Percentiles rank a stretch among this genome's conserved stretches.
phyloP scores from a whole-genome alignment of 176 grass and related monocot species.

The Aegilops umbellulata region DNA sequence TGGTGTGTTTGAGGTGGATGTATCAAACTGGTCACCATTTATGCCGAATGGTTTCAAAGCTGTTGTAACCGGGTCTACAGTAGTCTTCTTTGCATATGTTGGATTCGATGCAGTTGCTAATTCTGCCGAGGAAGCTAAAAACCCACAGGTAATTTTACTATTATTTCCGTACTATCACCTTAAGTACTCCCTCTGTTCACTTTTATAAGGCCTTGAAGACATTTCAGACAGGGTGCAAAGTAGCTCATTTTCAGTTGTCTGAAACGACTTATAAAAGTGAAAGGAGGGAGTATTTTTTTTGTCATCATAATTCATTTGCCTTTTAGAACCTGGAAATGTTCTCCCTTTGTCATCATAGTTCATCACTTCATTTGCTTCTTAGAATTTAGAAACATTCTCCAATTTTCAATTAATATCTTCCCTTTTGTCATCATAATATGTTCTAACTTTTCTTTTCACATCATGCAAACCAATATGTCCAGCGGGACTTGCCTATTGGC shows the following conservation, averaged over 20 bases:
- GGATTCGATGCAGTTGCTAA: slow-evolving; percentile 99
- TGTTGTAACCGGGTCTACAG: slow-evolving; percentile 90
- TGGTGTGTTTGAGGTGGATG: slow-evolving; percentile 91
- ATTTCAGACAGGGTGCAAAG: too few relatives aligned
- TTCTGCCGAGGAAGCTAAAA: slow-evolving; percentile 97
- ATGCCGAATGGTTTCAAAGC: slow-evolving; percentile 88
- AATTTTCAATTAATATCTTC: background rate
- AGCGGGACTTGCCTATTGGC: slow-evolving; percentile 87
- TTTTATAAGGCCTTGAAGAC: too few relatives aligned
- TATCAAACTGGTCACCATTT: slow-evolving; percentile 98
- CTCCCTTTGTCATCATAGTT: background rate
- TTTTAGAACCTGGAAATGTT: background rate
- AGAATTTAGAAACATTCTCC: background rate
- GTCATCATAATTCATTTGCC: background rate
- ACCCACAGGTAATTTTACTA: slow-evolving; percentile 57
- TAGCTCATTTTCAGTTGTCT: too few relatives aligned
- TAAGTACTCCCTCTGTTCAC: too few relatives aligned
- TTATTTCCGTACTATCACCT: slow-evolving; percentile 7
- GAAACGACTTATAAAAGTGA: too few relatives aligned
- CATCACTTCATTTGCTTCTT: background rate
- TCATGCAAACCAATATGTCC: slow-evolving; percentile 15
- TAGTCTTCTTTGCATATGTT: slow-evolving; percentile 97
- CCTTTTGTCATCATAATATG: background rate
- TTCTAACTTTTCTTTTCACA: slow-evolving; percentile 29
- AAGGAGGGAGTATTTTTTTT: background rate